These are phyloP conservation scores for Globisporangium cylindrosporum DNA, from an alignment of 352 stramenopile genomes.

Conservation along the genomic window DNA sequence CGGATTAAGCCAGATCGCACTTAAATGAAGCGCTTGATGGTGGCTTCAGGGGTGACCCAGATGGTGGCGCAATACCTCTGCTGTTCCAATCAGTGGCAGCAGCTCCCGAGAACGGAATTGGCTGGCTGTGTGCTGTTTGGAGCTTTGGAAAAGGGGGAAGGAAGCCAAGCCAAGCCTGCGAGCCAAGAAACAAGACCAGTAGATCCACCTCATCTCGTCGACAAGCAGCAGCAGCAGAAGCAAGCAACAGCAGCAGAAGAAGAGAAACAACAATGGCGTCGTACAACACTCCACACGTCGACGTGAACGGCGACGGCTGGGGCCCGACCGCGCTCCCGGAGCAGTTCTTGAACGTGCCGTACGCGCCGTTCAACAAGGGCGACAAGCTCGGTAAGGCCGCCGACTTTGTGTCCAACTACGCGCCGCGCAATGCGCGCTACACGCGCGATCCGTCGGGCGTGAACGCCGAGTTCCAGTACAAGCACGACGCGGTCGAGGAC, in stretches of 20 bases:
- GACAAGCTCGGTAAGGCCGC: conserved; percentile 93
- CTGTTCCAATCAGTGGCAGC: not conserved
- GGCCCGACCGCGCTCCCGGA: conserved; percentile 82
- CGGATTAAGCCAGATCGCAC: not conserved
- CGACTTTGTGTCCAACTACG: conserved; percentile 90
- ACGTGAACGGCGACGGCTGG: conserved; percentile 84
- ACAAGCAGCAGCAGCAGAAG: not conserved
- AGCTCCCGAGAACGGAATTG: not conserved
- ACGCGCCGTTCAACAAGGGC: conserved; percentile 94
- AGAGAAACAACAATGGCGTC: conserved; percentile 45
- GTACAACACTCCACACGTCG: conserved; percentile 72
- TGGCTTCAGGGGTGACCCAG: not conserved
- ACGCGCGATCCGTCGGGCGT: conserved; percentile 75
- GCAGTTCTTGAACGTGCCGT: conserved; percentile 93
- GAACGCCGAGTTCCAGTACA: conserved; percentile 94
- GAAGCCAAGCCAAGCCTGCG: not conserved
- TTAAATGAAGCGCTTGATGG: not conserved
- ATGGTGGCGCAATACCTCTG: not conserved
- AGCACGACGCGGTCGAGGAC: conserved; percentile 90
- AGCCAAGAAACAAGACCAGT: not conserved
- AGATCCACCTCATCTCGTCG: not conserved
- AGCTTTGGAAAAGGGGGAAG: not conserved
- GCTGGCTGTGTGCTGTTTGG: conserved; percentile 1
- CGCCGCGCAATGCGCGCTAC: conserved; percentile 47
- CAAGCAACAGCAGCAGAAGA: not conserved